Evolutionary conservation across 257 asterid species (phyloP).

Genomic region (Paulownia fortunei): DNA sequence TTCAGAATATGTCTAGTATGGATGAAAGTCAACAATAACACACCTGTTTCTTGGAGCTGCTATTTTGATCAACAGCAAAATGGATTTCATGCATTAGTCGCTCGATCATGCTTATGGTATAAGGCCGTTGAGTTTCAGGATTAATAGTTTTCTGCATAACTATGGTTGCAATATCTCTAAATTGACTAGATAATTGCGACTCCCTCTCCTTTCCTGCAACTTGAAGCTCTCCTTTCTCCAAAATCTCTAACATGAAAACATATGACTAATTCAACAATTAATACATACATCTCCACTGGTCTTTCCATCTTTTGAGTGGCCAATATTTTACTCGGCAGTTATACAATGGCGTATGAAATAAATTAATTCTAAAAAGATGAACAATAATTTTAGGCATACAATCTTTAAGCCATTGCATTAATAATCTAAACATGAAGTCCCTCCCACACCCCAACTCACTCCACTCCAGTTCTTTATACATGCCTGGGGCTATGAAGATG

Average conservation of each 20-base stretch:
- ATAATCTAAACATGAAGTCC: too few species aligned
- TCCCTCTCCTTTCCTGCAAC: conserved; percentile 99
- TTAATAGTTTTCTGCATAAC: conserved; percentile 94
- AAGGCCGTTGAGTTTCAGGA: conserved; percentile 91
- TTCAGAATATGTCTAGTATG: background rate
- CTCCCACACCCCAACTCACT: too few species aligned
- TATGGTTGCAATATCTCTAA: conserved; percentile 91
- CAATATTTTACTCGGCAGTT: background rate
- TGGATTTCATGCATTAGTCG: conserved; percentile 96
- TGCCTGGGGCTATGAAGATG: too few species aligned
- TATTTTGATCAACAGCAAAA: conserved; percentile 88
- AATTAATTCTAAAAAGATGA: too few species aligned
- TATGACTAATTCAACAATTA: background rate
- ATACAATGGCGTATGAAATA: background rate
- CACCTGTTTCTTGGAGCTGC: conserved; percentile 97
- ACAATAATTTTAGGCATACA: too few species aligned
- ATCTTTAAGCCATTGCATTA: too few species aligned
- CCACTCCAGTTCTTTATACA: too few species aligned
- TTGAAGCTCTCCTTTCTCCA: conserved; percentile 97
- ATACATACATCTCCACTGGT: background rate
- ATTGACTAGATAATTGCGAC: conserved; percentile 85
- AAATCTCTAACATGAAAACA: conserved; percentile 60
- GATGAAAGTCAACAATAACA: background rate
- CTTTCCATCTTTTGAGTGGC: background rate
- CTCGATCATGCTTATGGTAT: conserved; percentile 95